Base-by-base conservation (phyloP, 2,329 filamentous ascomycete genomes). In the Pseudocercospora pini-densiflorae region DNA sequence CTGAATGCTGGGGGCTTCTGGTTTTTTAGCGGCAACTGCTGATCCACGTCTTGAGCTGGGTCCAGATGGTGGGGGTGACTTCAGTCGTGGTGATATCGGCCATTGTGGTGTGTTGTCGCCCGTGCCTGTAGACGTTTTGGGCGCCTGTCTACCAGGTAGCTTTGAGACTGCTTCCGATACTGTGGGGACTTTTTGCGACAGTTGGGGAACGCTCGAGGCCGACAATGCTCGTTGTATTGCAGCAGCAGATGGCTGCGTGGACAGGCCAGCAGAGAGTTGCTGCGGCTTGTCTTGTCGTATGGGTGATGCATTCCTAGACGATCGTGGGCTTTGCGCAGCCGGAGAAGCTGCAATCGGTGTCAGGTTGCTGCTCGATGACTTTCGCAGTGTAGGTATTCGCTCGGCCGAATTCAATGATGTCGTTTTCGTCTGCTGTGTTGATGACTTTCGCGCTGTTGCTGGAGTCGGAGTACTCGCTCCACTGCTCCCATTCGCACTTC, bases 71-170 rank as follows among this genome's bases (percentile, higher is more conserved):
- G 92, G 91, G 62, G 92, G 92, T 7, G 92, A 75, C 77, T 90
- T 91, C 70, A 95, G 78, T 68, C 92, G 87, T 54, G 92, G 92
- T 55, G 92, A 94, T 68, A 90, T 81, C 27, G 92, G 91, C 91
- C 92, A 94, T 79, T 90, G 87, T 68, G 88, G 88, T 61, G 85
- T 85, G 65, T 74, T 81, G 62, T 82, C 81, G 57, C 80, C 79
- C 63, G 77, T 77, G 21, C 77, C 79, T 47, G 84, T 78, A 76
- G 68, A 82, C 81, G 78, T 93, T 93, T 74, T 90, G 86, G 14
- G 90, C 19, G 61, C 64, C 43, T 36, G 29, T 24, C 72, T 87
- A 68, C 86, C 85, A 53, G 89, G 84, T 62, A 87, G 82, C 79
- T 89, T 89, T 72, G 86, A 80, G 27, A 83, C 82, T 6, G 86